Evolutionary conservation across 805 yeast genomes (phyloP), one percentile per base, ranked within the genome.

Genomic region (Barnettozyma sucrosica): DNA sequence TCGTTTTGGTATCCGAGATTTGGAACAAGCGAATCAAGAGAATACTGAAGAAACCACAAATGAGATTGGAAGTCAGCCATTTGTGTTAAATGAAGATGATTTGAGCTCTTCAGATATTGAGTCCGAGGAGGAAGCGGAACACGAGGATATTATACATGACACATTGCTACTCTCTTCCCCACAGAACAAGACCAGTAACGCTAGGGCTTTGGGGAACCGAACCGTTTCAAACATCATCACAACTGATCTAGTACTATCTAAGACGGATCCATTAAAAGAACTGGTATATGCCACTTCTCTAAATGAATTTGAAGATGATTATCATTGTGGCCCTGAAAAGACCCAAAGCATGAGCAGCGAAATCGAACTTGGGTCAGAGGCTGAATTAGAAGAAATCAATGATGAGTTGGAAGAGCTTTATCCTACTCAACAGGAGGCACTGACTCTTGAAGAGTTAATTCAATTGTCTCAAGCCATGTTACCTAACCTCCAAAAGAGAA

Each of bases 401-500:
- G 56, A 56, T 37, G 64, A 61, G 37, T 21, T 58, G n/a, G 60
- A 56, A 34, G 64, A 61, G 23, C 43, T 61, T 20, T 61, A 55
- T 33, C 64, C 64, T 4, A 53, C 63, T 7, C 64, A 61, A 39
- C 62, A 59, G 4, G 62, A 59, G 32, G 50, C 57, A 2, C 39
- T 61, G 28, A 47, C 44, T 23, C 16, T 50, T 5, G 41, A 49
- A 4, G 52, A 53, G 41, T 46, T 57, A 19, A 51, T 62, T 9
- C 60, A 57, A 38, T 30, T 59, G 24, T 43, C 46, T 8, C 49
- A 40, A 18, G 20, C 43, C 25, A 16, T 45, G 19, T 7, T 21
- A 16, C 7, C 23, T n/a, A 23, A 37, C 5, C n/a, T 20, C 4
- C 24, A 37, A 4, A 37, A 37, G 26, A 37, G 40, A 16, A 34